Conservation (phyloP, 768 basidiomycete genomes). For the Exidia glandulosa region DNA sequence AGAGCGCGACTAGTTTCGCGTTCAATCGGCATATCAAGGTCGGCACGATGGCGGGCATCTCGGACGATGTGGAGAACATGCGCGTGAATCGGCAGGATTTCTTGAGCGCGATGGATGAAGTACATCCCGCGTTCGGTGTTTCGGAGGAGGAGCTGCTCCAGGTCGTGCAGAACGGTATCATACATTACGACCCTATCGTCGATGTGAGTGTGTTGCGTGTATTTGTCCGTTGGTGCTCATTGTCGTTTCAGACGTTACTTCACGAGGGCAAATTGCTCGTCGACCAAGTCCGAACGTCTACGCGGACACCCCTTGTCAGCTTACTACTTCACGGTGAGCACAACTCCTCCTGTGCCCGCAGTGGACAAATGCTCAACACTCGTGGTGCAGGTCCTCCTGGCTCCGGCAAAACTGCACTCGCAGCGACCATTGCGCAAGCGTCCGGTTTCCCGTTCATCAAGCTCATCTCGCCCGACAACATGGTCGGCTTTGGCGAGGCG, state of each 20-base stretch:
- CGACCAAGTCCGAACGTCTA: slow-evolving; percentile 85
- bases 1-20: slow-evolving; percentile 96
- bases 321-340: slow-evolving; percentile 66
- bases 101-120: slow-evolving; percentile 81
- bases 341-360: no score
- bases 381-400: slow-evolving; percentile 60
- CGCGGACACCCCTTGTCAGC: slow-evolving; percentile 84
- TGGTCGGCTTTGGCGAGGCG: slow-evolving; percentile 91
- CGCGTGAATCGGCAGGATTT: slow-evolving; percentile 83
- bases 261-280: slow-evolving; percentile 81
- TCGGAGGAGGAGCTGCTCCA: slow-evolving; percentile 90
- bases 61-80: slow-evolving; percentile 89
- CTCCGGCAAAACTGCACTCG: slow-evolving; percentile 90
- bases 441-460: slow-evolving; percentile 99
- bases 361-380: no score
- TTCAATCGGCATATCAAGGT: slow-evolving; percentile 97
- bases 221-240: background rate
- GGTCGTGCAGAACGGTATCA: slow-evolving; percentile 94
- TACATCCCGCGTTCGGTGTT: slow-evolving; percentile 94
- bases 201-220: slow-evolving; percentile 48
- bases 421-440: slow-evolving; percentile 83
- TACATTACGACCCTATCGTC: slow-evolving; percentile 65
- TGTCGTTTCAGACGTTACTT: slow-evolving; percentile 60
- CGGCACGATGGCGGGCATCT: slow-evolving; percentile 93
- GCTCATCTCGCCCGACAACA: slow-evolving; percentile 86